Conservation (phyloP, 2,329 filamentous ascomycete genomes). For the Pseudocercospora crystallina region DNA sequence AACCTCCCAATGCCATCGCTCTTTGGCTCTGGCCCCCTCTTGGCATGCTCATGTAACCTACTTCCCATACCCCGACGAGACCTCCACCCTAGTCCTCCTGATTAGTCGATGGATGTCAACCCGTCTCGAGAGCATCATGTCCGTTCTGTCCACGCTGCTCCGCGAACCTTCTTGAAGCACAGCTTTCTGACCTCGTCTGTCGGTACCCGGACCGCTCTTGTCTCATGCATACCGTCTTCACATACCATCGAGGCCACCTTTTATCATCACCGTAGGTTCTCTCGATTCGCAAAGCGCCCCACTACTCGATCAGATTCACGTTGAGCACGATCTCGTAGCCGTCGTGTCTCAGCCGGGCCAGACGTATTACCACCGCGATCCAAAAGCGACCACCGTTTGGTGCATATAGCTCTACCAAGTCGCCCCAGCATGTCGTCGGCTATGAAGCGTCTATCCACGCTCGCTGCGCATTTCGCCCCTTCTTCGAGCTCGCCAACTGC, state of each 20-base stretch:
- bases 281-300: too few species aligned
- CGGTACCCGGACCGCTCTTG: not conserved
- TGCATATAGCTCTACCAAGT: conserved; percentile 11
- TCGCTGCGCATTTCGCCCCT: conserved; percentile 46
- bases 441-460: conserved; percentile 59
- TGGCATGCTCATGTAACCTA: too few species aligned
- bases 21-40: not conserved
- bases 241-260: not conserved
- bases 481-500: conserved; percentile 33
- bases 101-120: too few species aligned
- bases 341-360: conserved; percentile 18
- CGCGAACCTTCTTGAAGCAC: too few species aligned
- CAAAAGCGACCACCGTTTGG: not conserved
- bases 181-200: too few species aligned
- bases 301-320: too few species aligned
- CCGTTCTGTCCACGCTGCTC: too few species aligned
- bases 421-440: conserved; percentile 59
- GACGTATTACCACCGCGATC: too few species aligned
- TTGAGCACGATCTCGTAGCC: conserved; percentile 2
- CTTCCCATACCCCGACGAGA: too few species aligned
- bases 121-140: too few species aligned
- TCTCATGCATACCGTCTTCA: conserved; percentile 10
- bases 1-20: not conserved
- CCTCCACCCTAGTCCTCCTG: too few species aligned
- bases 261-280: too few species aligned